Evolutionary conservation across 495 filamentous ascomycete species (phyloP).

Genomic region (Talaromyces wortmannii): DNA sequence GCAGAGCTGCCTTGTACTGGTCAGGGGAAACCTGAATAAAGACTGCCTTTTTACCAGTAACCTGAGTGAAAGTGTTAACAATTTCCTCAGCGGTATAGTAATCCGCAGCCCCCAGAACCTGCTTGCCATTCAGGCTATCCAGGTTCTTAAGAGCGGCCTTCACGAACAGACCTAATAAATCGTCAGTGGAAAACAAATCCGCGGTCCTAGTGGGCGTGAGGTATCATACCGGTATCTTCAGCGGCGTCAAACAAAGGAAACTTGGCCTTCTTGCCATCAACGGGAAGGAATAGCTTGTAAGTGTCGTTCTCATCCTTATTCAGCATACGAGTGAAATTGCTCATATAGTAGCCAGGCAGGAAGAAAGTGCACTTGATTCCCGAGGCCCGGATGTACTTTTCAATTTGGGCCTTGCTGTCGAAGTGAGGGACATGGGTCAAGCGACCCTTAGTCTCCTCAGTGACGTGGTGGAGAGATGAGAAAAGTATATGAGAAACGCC

Average conservation of each 20-base stretch:
- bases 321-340: conserved; percentile 25
- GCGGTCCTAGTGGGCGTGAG: background rate
- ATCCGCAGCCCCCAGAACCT: conserved; percentile 31
- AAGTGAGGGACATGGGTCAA: conserved; percentile 51
- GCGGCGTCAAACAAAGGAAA: conserved; percentile 48
- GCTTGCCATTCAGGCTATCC: conserved; percentile 16
- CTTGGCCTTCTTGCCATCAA: conserved; percentile 15
- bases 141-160: conserved; percentile 31
- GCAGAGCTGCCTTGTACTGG: conserved; percentile 30
- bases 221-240: conserved; percentile 40
- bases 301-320: conserved; percentile 12
- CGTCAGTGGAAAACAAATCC: background rate
- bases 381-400: conserved; percentile 43
- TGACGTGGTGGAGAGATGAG: conserved; percentile 19
- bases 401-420: conserved; percentile 53
- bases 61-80: conserved; percentile 38
- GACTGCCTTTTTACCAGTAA: conserved; percentile 38
- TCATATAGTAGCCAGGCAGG: conserved; percentile 54
- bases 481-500: conserved; percentile 15
- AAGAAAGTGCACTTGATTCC: conserved; percentile 49
- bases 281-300: conserved; percentile 9
- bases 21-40: conserved; percentile 38
- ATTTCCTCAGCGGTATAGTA: conserved; percentile 42
- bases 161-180: conserved; percentile 31
- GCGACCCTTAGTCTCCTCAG: conserved; percentile 21